Percentiles rank a stretch among this genome's conserved stretches.
These are phyloP conservation scores for Mycena rosella DNA, from an alignment of 768 basidiomycete species.

Conservation along the genomic window DNA sequence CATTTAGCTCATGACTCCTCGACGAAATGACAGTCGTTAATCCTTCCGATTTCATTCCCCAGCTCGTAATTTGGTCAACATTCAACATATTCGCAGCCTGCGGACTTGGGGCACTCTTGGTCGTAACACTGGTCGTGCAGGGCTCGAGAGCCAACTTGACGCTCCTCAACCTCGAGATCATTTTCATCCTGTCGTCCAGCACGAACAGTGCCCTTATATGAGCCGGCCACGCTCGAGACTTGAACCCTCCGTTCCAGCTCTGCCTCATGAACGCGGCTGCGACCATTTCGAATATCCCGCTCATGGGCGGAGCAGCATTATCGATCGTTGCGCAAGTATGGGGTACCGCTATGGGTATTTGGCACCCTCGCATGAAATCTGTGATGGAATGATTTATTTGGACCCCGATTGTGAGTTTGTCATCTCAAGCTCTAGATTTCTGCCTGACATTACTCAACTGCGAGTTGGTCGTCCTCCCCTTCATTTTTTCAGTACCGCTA, in stretches of 20 bases:
- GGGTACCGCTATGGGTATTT: slow-evolving; percentile 21
- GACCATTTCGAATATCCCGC: slow-evolving; percentile 22
- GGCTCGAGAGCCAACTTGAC: neutral
- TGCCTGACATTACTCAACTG: neutral
- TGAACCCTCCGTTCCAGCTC: slow-evolving; percentile 21
- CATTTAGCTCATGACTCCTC: no score
- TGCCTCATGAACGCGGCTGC: slow-evolving; percentile 27
- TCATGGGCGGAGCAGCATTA: slow-evolving; percentile 25
- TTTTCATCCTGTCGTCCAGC: slow-evolving; percentile 22
- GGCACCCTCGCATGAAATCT: slow-evolving; percentile 2
- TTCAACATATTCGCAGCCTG: slow-evolving; percentile 25
- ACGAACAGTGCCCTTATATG: slow-evolving; percentile 22
- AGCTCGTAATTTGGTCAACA: slow-evolving; percentile 22
- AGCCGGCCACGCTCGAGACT: slow-evolving; percentile 27
- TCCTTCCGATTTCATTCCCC: slow-evolving; percentile 22
- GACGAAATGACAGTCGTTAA: slow-evolving; percentile 18
- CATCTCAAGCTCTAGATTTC: neutral
- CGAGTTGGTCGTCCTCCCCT: slow-evolving; percentile 23
- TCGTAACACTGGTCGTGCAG: slow-evolving; percentile 15
- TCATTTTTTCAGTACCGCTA: slow-evolving; percentile 10
- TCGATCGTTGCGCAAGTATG: slow-evolving; percentile 17
- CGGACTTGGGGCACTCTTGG: slow-evolving; percentile 9
- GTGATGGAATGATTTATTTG: slow-evolving; percentile 15
- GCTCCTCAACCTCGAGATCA: slow-evolving; percentile 28
- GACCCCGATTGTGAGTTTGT: slow-evolving; percentile 26